Evolutionary conservation across 169 alveolate species (phyloP), one percentile per base, ranked within the genome.

Genomic region (Plasmodium billcollinsi): DNA sequence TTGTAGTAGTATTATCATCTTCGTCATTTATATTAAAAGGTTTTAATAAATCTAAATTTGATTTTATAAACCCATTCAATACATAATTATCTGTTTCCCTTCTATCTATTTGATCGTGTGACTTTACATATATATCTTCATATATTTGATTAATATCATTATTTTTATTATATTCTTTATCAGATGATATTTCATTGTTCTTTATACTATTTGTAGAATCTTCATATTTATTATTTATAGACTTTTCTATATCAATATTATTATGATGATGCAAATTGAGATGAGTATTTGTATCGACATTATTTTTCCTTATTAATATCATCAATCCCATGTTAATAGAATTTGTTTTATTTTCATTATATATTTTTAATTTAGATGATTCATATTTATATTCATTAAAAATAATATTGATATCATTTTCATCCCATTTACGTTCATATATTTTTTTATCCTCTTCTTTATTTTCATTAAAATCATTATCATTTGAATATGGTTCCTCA

Each of bases 301-400:
- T 21, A 21, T 43, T 56, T 72, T 72, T 86, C 58, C 26, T 71
- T 14, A 71, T 45, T 26, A 86, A 47, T 45, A 86, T 62, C 15
- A 72, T 39, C 43, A 86, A 71, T 15, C 92, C 92, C 92, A 86
- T 86, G 39, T 86, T 86, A 62, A 86, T 33, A 11, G 49, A 71
- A 49, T 63, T 72, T 18, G 58, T 72, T 18, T 72, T 86, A 6
- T 71, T 58, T 56, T 70, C 91, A 15, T 21, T 2, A 6, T 43
- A 39, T 20, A n/a, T 54, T 20, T 29, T 78, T 20, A 11, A 43
- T 12, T 9, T 56, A 24, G 43, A 69, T 15, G 29, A 7, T n/a
- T 83, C 74, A 11, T 29, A 47, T 14, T 69, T 56, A 83, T 20
- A 56, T 54, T 83, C 83, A 29, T 52, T 56, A 65, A 71, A 72